These are phyloP conservation scores for Collybia mongolica DNA, from an alignment of 768 basidiomycete genomes.

Conservation along the genomic window DNA sequence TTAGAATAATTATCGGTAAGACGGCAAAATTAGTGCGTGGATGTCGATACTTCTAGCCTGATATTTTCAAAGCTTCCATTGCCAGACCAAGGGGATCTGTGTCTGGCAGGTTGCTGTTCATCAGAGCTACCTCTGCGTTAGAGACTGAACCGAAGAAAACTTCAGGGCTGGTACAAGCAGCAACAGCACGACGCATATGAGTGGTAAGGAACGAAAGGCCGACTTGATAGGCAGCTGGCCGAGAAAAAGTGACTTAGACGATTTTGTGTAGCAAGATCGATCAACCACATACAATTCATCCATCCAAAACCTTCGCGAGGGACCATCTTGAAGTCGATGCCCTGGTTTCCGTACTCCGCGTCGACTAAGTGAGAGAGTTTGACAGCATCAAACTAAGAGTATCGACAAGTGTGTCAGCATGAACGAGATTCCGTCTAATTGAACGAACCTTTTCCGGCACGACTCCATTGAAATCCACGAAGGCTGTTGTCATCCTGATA, in stretches of 20 bases:
- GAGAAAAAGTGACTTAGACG: conserved; percentile 5
- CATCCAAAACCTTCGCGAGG: conserved; percentile 98
- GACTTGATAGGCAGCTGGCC: conserved; percentile 88
- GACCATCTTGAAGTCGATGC: conserved; percentile 96
- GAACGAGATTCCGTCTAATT: not conserved
- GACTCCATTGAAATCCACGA: conserved; percentile 96
- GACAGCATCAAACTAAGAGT: conserved; percentile 85
- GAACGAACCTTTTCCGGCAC: conserved; percentile 89
- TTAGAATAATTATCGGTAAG: not conserved
- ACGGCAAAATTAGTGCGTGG: not conserved
- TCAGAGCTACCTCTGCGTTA: conserved; percentile 32
- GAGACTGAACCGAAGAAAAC: conserved; percentile 71
- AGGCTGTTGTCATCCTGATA: conserved; percentile 85
- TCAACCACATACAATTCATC: conserved; percentile 78
- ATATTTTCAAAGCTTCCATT: conserved; percentile 51
- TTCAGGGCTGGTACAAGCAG: conserved; percentile 92
- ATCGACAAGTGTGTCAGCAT: conserved; percentile 5
- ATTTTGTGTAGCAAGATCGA: not conserved
- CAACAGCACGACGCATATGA: conserved; percentile 94
- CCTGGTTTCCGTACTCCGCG: conserved; percentile 96
- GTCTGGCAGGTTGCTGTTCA: conserved; percentile 34
- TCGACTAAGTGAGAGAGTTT: conserved; percentile 94
- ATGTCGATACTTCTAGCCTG: conserved; percentile 1
- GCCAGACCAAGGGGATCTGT: conserved; percentile 63
- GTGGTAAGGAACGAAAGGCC: conserved; percentile 92